Evolutionary conservation across 1,139 yeast species (phyloP).

Genomic region (Blastobotrys malaysiensis): DNA sequence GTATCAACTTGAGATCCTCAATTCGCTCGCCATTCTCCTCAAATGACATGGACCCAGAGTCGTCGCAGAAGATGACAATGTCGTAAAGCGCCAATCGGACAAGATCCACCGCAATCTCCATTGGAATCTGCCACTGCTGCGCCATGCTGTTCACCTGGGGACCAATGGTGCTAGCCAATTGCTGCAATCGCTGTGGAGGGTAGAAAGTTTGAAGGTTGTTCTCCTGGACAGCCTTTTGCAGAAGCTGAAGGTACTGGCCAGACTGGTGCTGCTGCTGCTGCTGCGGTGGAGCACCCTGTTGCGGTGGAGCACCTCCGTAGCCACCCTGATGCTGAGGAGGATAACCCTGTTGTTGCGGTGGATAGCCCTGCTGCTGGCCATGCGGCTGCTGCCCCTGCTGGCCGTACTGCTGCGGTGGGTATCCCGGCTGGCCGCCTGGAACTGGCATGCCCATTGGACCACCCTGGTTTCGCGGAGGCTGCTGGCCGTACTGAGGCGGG

Average conservation of each 20-base stretch:
- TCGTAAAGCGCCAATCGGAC: slow-evolving; percentile 33
- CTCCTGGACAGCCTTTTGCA: slow-evolving; percentile 30
- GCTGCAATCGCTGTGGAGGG: slow-evolving; percentile 31
- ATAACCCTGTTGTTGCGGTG: slow-evolving; percentile 11
- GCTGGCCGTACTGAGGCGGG: slow-evolving; percentile 13
- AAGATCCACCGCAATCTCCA: slow-evolving; percentile 31
- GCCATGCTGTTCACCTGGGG: slow-evolving; percentile 25
- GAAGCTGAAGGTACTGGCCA: slow-evolving; percentile 18
- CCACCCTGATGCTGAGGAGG: slow-evolving; percentile 10
- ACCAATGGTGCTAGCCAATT: slow-evolving; percentile 25
- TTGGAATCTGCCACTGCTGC: slow-evolving; percentile 29
- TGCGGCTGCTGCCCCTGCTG: slow-evolving; percentile 2
- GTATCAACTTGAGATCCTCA: slow-evolving; percentile 32
- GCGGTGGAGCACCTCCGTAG: slow-evolving; percentile 7
- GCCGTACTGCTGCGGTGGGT: slow-evolving; percentile 9
- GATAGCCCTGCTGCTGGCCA: slow-evolving; percentile 4
- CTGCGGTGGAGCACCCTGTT: slow-evolving; percentile 12
- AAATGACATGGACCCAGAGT: slow-evolving; percentile 35
- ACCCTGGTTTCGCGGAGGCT: slow-evolving; percentile 7
- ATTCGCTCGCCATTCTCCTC: slow-evolving; percentile 36
- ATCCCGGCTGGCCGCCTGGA: slow-evolving; percentile 5
- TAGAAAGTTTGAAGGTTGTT: slow-evolving; percentile 30
- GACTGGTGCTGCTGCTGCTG: slow-evolving; percentile 8
- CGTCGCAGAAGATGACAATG: slow-evolving; percentile 32
- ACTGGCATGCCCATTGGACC: slow-evolving; percentile 3